These are phyloP conservation scores for Quercus parvula DNA, from an alignment of 306 rosid genomes.

Conservation along the genomic window DNA sequence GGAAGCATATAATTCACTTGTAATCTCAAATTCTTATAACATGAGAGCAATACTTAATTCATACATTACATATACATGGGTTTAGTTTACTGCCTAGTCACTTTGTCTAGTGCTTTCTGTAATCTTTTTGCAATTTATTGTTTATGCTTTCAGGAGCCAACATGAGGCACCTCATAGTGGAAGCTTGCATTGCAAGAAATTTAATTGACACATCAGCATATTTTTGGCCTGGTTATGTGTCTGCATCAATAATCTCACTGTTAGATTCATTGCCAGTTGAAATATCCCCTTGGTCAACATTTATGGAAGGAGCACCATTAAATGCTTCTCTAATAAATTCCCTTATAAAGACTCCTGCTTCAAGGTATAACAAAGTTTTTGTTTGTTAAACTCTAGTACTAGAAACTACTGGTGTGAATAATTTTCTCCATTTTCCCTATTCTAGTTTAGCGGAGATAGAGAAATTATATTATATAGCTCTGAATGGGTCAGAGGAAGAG, in stretches of 20 bases:
- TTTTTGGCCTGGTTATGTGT: conserved; percentile 68
- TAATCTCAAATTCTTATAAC: conserved; percentile 4
- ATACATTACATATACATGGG: not conserved
- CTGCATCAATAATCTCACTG: conserved; percentile 38
- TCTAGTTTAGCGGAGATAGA: conserved; percentile 70
- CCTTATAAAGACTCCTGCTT: conserved; percentile 62
- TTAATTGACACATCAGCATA: conserved; percentile 67
- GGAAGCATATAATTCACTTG: conserved; percentile 9
- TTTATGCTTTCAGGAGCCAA: conserved; percentile 53
- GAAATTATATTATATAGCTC: conserved; percentile 63
- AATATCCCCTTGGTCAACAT: conserved; percentile 66
- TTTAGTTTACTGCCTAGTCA: conserved; percentile 3
- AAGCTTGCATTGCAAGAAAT: conserved; percentile 77
- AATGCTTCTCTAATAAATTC: conserved; percentile 46
- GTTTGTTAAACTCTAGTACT: conserved; percentile 17
- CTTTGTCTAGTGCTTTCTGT: conserved; percentile 4
- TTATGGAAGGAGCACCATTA: conserved; percentile 72
- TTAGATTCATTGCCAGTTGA: conserved; percentile 44
- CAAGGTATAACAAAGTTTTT: conserved; percentile 43
- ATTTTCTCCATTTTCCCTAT: conserved; percentile 26
- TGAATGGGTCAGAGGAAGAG: conserved; percentile 70
- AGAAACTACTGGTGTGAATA: conserved; percentile 24
- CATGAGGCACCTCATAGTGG: conserved; percentile 82
- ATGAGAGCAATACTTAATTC: conserved; percentile 9
- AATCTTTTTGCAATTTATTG: conserved; percentile 22